Evolutionary conservation across 192 early-diverging fungal species (phyloP), one percentile per base, ranked within the genome.

Genomic region (Blastocladiella britannica): DNA sequence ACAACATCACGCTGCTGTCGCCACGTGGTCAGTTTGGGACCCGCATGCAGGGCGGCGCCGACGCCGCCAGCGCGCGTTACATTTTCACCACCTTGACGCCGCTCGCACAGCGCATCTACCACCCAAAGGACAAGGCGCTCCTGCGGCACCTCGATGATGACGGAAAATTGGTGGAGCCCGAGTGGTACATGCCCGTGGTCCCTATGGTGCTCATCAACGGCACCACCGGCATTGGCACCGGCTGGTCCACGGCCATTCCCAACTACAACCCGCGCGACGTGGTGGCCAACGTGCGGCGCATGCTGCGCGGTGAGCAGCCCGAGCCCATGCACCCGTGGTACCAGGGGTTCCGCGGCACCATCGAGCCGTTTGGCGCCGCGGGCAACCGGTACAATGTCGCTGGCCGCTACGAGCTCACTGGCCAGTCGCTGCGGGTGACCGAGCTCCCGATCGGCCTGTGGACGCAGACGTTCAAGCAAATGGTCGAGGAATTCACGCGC

Each of bases 51-150:
- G 89, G 94, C 53, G 91, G 89, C 29, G 91, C 94, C 65, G 89
- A 91, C 64, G 85, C 89, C 26, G 92, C 92, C n/a, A 84, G 81
- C 65, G 75, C 92, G 70, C 91, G 94, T 91, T 98, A 98, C 72
- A 88, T 98, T 58, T 86, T 82, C 63, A 93, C 91, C 0, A 72
- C 67, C 26, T 65, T 93, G 27, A 62, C 74, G 5, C 68, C 75
- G 52, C 75, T 98, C 15, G 70, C 92, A 0, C 76, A 90, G 53
- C 63, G 73, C 0, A 59, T 95, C 18, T 98, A 80, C 68, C 79
- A 82, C 62, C 74, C 79, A 51, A 70, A 79, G 52, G 92, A 95
- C 66, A 86, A 95, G 60, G 70, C 76, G 23, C 67, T 98, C 28
- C 66, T 98, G 27, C 76, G 74, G 7, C 88, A 86, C 61, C 67